These are phyloP conservation scores for Jatropha curcas DNA, from an alignment of 345 rosid genomes.

Conservation along the genomic window DNA sequence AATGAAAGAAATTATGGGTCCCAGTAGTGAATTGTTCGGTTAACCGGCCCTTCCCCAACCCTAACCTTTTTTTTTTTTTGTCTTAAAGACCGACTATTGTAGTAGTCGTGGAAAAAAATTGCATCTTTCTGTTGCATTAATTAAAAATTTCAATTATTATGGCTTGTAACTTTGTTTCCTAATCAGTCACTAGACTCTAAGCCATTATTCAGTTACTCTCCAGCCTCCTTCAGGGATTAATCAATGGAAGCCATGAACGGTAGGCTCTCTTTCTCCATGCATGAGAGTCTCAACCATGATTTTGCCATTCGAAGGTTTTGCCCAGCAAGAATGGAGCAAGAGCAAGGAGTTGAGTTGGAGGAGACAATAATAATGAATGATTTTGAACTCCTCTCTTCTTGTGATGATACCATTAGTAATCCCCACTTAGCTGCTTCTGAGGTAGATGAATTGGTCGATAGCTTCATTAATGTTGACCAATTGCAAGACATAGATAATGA, in stretches of 20 bases:
- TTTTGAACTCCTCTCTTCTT: slow-evolving; percentile 25
- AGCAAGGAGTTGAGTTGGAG: slow-evolving; percentile 38
- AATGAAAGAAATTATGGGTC: background rate
- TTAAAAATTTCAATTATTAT: no score
- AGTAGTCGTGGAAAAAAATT: background rate
- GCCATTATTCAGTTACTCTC: slow-evolving; percentile 3
- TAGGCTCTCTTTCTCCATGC: slow-evolving; percentile 35
- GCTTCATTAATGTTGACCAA: slow-evolving; percentile 52
- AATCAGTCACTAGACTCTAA: background rate
- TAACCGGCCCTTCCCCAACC: slow-evolving; percentile 29
- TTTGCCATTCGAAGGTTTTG: slow-evolving; percentile 63
- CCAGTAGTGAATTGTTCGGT: slow-evolving; percentile 26
- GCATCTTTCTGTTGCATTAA: no score
- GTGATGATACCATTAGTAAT: slow-evolving; percentile 12
- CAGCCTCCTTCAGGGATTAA: slow-evolving; percentile 17
- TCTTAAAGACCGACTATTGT: slow-evolving; percentile 36
- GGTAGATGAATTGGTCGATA: slow-evolving; percentile 56
- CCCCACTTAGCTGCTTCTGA: slow-evolving; percentile 44
- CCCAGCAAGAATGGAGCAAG: slow-evolving; percentile 56
- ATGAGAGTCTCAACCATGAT: slow-evolving; percentile 47
- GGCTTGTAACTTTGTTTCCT: background rate
- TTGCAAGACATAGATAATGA: slow-evolving; percentile 13
- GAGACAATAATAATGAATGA: slow-evolving; percentile 26
- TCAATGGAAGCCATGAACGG: slow-evolving; percentile 43
- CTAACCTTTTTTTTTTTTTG: background rate